Evolutionary conservation across 164 flowering plant genomes (phyloP).

Genomic region (Piper longum): DNA sequence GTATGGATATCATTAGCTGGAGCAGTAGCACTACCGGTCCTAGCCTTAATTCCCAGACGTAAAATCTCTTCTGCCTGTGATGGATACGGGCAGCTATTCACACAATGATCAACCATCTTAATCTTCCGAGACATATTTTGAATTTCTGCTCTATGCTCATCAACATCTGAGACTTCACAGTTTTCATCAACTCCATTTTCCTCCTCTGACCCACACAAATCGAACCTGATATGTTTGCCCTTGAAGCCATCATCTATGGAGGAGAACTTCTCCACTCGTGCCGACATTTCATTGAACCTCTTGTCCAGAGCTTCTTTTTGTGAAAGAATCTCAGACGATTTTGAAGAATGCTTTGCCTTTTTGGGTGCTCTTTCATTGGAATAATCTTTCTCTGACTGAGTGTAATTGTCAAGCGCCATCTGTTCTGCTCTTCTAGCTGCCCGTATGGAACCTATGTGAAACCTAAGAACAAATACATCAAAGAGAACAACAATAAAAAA

Average conservation of each 20-base stretch:
- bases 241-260: slow-evolving; percentile 19
- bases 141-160: slow-evolving; percentile 7
- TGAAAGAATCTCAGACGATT: slow-evolving; percentile 17
- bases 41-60: slow-evolving; percentile 54
- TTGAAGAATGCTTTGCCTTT: background rate
- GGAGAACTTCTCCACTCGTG: slow-evolving; percentile 55
- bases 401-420: slow-evolving; percentile 18
- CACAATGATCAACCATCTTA: slow-evolving; percentile 24
- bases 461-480: slow-evolving; percentile 23
- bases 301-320: slow-evolving; percentile 44
- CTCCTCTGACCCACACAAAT: slow-evolving; percentile 68
- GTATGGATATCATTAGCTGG: slow-evolving; percentile 16
- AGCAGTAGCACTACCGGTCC: slow-evolving; percentile 11
- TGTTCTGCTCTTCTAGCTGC: slow-evolving; percentile 36
- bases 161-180: slow-evolving; percentile 11
- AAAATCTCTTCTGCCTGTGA: slow-evolving; percentile 67
- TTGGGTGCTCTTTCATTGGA: slow-evolving; percentile 11
- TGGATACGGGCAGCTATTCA: slow-evolving; percentile 80
- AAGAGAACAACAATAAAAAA: background rate
- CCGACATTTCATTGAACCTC: slow-evolving; percentile 37
- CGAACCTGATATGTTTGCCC: slow-evolving; percentile 57
- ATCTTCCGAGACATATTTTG: slow-evolving; percentile 15
- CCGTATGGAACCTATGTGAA: slow-evolving; percentile 29
- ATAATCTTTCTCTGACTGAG: slow-evolving; percentile 6
- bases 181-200: slow-evolving; percentile 16